Percentiles rank a stretch among this genome's conserved stretches.
These are phyloP conservation scores for Lipomyces spencermartinsiae DNA, from an alignment of 805 yeast genomes.

Conservation along the genomic window DNA sequence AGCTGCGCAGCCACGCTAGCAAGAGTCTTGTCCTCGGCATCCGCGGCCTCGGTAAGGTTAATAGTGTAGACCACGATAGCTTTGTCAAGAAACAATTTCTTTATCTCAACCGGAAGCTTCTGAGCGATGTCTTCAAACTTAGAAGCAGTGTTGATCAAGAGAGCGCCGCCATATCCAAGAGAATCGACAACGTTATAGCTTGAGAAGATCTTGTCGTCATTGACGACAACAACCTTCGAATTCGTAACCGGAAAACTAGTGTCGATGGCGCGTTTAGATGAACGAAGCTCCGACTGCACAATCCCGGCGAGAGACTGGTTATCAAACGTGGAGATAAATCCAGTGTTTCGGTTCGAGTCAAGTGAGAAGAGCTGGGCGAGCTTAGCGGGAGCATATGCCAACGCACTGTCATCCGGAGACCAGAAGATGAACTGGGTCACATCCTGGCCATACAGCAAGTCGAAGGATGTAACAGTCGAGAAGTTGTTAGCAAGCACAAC, in stretches of 20 bases:
- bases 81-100: slow-evolving; percentile 25
- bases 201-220: slow-evolving; percentile 60
- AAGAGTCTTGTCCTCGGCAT: slow-evolving; percentile 71
- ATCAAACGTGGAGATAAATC: slow-evolving; percentile 71
- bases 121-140: slow-evolving; percentile 54
- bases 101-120: slow-evolving; percentile 28
- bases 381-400: slow-evolving; percentile 63
- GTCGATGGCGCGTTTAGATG: slow-evolving; percentile 49
- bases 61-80: slow-evolving; percentile 27
- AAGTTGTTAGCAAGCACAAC: slow-evolving; percentile 37
- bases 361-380: slow-evolving; percentile 74
- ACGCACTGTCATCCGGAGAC: slow-evolving; percentile 67
- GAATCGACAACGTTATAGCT: slow-evolving; percentile 68
- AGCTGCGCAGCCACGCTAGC: slow-evolving; percentile 75
- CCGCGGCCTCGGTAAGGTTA: slow-evolving; percentile 29
- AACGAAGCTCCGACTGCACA: slow-evolving; percentile 65
- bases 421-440: slow-evolving; percentile 60
- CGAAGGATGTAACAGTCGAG: slow-evolving; percentile 40
- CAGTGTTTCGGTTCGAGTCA: slow-evolving; percentile 55
- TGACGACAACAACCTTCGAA: slow-evolving; percentile 71
- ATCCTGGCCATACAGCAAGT: slow-evolving; percentile 49
- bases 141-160: slow-evolving; percentile 57
- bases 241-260: slow-evolving; percentile 53
- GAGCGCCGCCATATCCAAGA: slow-evolving; percentile 60
- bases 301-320: slow-evolving; percentile 75